Conservation (phyloP, 2,329 filamentous ascomycete species). For the Pseudogymnoascus sp. region DNA sequence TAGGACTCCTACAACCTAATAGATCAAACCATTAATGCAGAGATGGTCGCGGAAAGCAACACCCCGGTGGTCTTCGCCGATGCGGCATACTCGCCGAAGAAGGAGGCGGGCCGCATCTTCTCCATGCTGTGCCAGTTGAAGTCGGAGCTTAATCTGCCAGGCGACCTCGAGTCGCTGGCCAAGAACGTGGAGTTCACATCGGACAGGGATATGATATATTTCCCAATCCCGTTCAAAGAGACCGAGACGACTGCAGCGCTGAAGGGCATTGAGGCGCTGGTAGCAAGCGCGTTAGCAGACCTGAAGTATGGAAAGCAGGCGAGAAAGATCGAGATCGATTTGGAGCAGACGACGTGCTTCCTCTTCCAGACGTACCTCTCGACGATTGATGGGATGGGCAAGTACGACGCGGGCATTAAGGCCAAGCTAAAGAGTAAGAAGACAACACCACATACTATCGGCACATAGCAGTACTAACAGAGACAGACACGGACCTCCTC, state of each 20-base stretch:
- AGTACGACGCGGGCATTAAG: constrained; percentile 41
- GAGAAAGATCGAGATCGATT: constrained; percentile 42
- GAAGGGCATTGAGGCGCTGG: constrained; percentile 38
- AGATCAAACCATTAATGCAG: not conserved
- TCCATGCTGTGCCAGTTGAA: constrained; percentile 14
- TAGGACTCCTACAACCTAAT: not conserved
- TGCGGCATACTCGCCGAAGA: constrained; percentile 13
- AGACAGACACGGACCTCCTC: constrained; percentile 62
- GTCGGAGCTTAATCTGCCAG: constrained; percentile 22
- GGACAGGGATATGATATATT: constrained; percentile 33
- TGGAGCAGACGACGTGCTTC: constrained; percentile 49
- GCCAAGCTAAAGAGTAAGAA: constrained; percentile 34
- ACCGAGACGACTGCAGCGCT: constrained; percentile 35
- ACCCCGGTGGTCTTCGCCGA: not conserved
- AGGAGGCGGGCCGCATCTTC: constrained; percentile 16
- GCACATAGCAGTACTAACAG: too few species aligned
- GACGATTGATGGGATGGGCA: constrained; percentile 46
- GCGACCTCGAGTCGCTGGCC: constrained; percentile 21
- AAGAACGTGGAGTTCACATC: constrained; percentile 30
- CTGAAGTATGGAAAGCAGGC: constrained; percentile 39
- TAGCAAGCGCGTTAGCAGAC: constrained; percentile 54
- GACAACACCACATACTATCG: too few species aligned
- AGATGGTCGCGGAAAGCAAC: not conserved
- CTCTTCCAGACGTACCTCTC: constrained; percentile 52
- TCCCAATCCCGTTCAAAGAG: constrained; percentile 40